Base-by-base conservation (phyloP, 345 rosid genomes). In the Cardamine chenopodiifolia region DNA sequence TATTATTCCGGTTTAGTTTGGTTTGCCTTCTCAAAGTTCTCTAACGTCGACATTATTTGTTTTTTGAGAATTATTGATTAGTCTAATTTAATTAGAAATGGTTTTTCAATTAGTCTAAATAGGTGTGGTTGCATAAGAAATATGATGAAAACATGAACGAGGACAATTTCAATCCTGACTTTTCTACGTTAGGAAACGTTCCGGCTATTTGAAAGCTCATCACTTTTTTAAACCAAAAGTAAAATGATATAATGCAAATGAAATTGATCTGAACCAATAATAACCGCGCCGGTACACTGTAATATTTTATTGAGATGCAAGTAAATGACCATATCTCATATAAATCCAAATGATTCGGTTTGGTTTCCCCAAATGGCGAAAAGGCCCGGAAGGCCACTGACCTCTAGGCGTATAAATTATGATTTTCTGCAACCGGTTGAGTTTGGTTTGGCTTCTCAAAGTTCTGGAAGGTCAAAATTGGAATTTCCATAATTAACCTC, bases 381-480 rank as follows among this genome's bases (percentile, higher is more conserved):
- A 23, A 40, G 52, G 22, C 6, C 18, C 58, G 4, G 44, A 11
- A n/a, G 32, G 39, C 39, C 39, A 44, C 20, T 67, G 52, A 22
- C 55, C 11, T 31, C 31, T 14, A 40, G 49, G 3, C 49, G 19
- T 6, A 42, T 6, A 14, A 35, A 37, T 11, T 39, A 39, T 6
- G 44, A 11, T 4, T 3, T 39, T 39, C 15, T 39, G 44, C 44
- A 12, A 12, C 70, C 71, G 70, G 80, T 70, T 76, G 4, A 45
- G 7, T 29, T 65, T 50, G 76, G 72, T 71, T 71, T 57, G 68
- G 32, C 77, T 65, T 65, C 49, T 65, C 50, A 49, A 71, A 31
- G 68, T 39, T 39, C 13, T 31, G 5, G 56, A 72, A 66, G 81
- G 77, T 59, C 81, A 78, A 71, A 71, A 65, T 17, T 31, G 77